Conservation (phyloP, 495 filamentous ascomycete species). For the Neurospora sp. region DNA sequence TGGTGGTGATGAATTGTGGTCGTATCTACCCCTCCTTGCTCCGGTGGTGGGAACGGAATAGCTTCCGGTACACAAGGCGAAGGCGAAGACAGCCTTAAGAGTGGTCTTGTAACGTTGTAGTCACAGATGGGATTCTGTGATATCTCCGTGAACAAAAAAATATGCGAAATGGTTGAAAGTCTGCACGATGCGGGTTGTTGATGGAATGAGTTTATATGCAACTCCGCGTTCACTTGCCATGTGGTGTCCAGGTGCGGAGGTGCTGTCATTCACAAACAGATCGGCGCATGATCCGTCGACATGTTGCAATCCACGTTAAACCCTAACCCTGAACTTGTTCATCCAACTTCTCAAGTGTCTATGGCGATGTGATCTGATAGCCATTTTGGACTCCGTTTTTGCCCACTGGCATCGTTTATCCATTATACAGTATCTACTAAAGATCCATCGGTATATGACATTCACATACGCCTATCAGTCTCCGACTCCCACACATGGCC, state of each 20-base stretch:
- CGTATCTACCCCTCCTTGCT: neutral
- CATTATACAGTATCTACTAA: neutral
- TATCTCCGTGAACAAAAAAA: neutral
- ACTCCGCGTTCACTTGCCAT: neutral
- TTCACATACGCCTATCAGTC: neutral
- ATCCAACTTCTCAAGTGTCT: neutral
- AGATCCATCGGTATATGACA: neutral
- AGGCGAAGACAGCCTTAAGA: neutral
- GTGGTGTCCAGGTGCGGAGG: neutral
- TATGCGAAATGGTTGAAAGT: neutral
- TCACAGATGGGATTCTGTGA: neutral
- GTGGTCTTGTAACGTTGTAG: neutral
- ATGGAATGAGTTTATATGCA: neutral
- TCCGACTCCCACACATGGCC: neutral
- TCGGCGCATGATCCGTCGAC: neutral
- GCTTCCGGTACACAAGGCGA: neutral
- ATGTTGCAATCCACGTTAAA: neutral
- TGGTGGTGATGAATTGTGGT: neutral
- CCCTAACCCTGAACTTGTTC: neutral
- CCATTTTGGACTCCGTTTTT: neutral
- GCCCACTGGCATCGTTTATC: neutral
- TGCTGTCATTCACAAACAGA: neutral
- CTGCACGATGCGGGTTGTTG: neutral
- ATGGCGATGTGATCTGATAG: neutral
- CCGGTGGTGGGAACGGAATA: neutral